phyloP scores from a whole-genome alignment of 2,329 filamentous ascomycete genomes.

The Arthrobotrys sinensis region DNA sequence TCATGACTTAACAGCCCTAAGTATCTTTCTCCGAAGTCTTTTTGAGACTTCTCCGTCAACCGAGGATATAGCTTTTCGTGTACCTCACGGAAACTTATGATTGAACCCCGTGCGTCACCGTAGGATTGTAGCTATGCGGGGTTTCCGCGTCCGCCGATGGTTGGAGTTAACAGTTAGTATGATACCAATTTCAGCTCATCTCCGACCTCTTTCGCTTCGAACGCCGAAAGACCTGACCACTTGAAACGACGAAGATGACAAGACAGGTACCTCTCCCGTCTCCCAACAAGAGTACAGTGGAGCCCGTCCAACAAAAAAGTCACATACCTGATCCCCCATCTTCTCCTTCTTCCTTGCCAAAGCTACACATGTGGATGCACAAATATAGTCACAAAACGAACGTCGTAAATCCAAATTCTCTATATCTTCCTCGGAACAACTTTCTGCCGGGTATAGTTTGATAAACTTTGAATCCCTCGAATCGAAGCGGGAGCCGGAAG shows the following conservation, averaged over 20 bases:
- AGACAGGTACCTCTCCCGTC: not conserved
- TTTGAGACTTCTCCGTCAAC: slow-evolving; percentile 46
- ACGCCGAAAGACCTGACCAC: not conserved
- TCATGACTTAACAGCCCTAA: slow-evolving; percentile 79
- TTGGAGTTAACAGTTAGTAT: slow-evolving; percentile 5
- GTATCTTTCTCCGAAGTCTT: slow-evolving; percentile 53
- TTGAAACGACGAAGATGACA: not conserved
- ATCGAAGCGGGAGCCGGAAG: slow-evolving; percentile 73
- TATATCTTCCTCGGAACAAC: slow-evolving; percentile 49
- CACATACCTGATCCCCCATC: slow-evolving; percentile 67
- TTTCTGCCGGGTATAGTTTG: slow-evolving; percentile 46
- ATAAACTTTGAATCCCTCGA: slow-evolving; percentile 64
- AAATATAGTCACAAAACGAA: slow-evolving; percentile 60
- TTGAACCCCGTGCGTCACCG: slow-evolving; percentile 47
- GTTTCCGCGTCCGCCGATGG: not conserved
- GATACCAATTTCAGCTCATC: not conserved
- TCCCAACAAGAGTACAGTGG: not conserved
- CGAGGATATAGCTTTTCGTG: slow-evolving; percentile 35
- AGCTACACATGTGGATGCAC: slow-evolving; percentile 69
- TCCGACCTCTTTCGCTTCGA: not conserved
- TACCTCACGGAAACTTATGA: slow-evolving; percentile 44
- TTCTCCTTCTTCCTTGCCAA: slow-evolving; percentile 70
- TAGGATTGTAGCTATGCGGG: slow-evolving; percentile 38
- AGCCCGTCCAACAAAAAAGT: not conserved
- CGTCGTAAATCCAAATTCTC: slow-evolving; percentile 51